Evolutionary conservation across 2,329 filamentous ascomycete genomes (phyloP), one percentile per base, ranked within the genome.

Genomic region (Microdochium bolleyi): DNA sequence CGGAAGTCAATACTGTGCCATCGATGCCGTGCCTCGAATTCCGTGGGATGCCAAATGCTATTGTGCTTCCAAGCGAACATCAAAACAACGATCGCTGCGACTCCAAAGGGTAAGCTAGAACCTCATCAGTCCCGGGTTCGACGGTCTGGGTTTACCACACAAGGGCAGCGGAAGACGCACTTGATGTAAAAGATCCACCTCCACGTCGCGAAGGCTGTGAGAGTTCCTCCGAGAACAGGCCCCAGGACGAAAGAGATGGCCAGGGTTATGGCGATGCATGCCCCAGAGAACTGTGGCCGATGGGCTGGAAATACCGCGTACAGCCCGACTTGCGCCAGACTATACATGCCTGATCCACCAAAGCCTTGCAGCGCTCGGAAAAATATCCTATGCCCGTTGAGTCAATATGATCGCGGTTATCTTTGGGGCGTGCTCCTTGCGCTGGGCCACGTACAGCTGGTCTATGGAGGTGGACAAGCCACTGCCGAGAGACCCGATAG

Each of bases 161-260:
- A n/a, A n/a, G n/a, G n/a, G n/a, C 44, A 9, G 50, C 19, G 7
- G 22, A 14, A 11, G 9, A 58, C 74, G 48, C 65, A 83, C 79
- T 85, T 85, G 62, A 84, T 77, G 63, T 79, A 78, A 62, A 84
- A 84, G 38, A 84, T 72, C 70, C 79, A 82, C 50, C 77, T 71
- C 82, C 82, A 85, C 46, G 70, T 72, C 19, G 73, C 72, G 2
- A 72, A 65, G n/a, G 76, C 70, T 1, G 78, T 75, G 22, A 85
- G 77, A 2, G 74, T 67, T 2, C 81, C 82, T 3, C 81, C 82
- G 3, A 84, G 64, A 2, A 84, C 63, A 1, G 82, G 80, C 0
- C 82, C 82, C 1, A 84, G 68, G 3, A 84, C 73, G 57, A 82
- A 82, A 0, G 80, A 77, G 13, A 80, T 66, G 1, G 79, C 78